Conservation (phyloP, 768 basidiomycete species). For the Xerocomellus chrysenteron region DNA sequence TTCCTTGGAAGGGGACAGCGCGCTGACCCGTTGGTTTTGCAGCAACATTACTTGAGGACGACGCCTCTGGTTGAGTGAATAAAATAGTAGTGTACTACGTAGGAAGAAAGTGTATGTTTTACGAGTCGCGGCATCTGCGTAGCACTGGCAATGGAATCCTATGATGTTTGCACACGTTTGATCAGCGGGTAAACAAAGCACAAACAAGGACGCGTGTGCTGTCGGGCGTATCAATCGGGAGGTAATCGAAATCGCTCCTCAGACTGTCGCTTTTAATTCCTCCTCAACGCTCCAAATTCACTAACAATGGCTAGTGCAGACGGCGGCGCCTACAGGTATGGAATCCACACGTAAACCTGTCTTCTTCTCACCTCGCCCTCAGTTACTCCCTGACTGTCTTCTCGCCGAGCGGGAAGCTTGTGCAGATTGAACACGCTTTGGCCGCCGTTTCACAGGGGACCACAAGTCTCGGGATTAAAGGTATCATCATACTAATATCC, state of each 20-base stretch:
- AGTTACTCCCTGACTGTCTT: conserved; percentile 99
- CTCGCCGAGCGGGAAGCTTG: conserved; percentile 97
- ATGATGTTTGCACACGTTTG: conserved; percentile 21
- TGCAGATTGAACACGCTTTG: conserved; percentile 99
- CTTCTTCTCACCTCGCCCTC: conserved; percentile 20
- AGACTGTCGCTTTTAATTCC: conserved; percentile 22
- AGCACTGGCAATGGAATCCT: background rate
- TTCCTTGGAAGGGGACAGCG: background rate
- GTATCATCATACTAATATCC: conserved; percentile 45
- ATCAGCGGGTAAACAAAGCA: conserved; percentile 17
- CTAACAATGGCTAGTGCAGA: conserved; percentile 74
- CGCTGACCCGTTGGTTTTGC: conserved; percentile 1
- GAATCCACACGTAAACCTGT: conserved; percentile 16
- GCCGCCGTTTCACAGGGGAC: conserved; percentile 95
- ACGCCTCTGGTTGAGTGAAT: conserved; percentile 47
- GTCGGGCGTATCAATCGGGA: conserved; percentile 21
- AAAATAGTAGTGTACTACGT: background rate
- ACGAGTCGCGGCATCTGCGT: too few species aligned
- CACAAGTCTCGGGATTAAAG: conserved; percentile 98
- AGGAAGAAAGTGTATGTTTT: background rate
- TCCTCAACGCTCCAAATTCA: conserved; percentile 11
- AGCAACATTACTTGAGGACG: conserved; percentile 85
- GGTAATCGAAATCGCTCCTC: conserved; percentile 18
- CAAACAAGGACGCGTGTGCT: conserved; percentile 31
- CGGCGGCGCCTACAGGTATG: conserved; percentile 76